Percentiles rank a stretch among this genome's conserved stretches.
Conservation (phyloP, 176 grass and related monocot genomes). For the Puccinellia tenuiflora region DNA sequence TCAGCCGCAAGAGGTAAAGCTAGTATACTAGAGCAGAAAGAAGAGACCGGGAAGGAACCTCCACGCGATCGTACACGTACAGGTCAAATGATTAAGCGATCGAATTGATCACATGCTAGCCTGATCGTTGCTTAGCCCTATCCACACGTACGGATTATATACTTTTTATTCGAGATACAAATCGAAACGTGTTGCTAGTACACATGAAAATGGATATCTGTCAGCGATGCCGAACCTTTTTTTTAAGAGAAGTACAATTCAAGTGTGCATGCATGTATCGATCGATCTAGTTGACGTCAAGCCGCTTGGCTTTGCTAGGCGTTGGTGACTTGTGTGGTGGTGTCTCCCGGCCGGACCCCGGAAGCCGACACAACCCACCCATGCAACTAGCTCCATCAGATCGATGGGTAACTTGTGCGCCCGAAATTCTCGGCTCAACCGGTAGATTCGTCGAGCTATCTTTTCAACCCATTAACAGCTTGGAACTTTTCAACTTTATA, state of each 20-base stretch:
- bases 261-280: neutral
- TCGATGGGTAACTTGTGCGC: constrained; percentile 13
- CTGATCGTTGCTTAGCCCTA: neutral
- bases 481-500: neutral
- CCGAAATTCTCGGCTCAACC: neutral
- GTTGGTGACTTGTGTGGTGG: neutral
- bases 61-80: constrained; percentile 8
- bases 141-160: neutral
- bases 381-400: neutral
- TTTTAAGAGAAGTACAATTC: neutral
- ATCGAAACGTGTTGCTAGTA: neutral
- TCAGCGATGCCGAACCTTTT: neutral
- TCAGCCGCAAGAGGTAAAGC: neutral
- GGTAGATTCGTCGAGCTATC: neutral
- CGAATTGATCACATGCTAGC: constrained; percentile 3
- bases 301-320: constrained; percentile 19
- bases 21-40: neutral
- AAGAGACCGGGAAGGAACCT: constrained; percentile 23
- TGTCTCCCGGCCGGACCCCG: constrained; percentile 28
- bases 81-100: constrained; percentile 16
- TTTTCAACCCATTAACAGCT: neutral
- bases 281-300: constrained; percentile 17
- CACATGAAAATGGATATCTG: neutral
- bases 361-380: constrained; percentile 15
- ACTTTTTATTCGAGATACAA: neutral